Conservation (phyloP, 2,329 filamentous ascomycete species). For the Didymella keratinophila region DNA sequence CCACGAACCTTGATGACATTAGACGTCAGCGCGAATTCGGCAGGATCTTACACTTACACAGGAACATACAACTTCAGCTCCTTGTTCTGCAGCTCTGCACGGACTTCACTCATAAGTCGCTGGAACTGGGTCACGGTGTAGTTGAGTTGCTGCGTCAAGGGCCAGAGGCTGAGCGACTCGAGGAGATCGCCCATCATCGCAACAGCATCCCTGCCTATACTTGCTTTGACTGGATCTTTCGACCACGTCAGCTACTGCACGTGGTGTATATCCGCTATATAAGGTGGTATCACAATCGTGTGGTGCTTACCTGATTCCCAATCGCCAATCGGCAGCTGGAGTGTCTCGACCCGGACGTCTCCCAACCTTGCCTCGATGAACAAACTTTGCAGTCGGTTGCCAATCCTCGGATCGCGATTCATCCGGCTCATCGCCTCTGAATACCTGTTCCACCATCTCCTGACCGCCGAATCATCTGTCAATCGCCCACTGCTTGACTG, state of each 20-base stretch:
- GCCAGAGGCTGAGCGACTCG: constrained; percentile 49
- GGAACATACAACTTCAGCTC: constrained; percentile 48
- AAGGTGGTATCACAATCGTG: background rate
- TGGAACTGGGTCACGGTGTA: constrained; percentile 43
- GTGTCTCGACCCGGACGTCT: constrained; percentile 40
- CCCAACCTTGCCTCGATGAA: constrained; percentile 43
- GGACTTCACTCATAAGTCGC: constrained; percentile 39
- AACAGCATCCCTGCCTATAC: constrained; percentile 40
- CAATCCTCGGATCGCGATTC: constrained; percentile 47
- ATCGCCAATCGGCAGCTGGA: constrained; percentile 48
- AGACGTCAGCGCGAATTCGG: constrained; percentile 8
- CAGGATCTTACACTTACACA: constrained; percentile 36
- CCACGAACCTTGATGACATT: constrained; percentile 38
- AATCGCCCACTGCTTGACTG: constrained; percentile 87
- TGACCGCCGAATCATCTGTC: constrained; percentile 57
- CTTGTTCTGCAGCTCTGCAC: constrained; percentile 39
- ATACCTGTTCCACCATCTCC: constrained; percentile 49
- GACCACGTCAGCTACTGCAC: background rate
- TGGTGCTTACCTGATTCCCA: constrained; percentile 44
- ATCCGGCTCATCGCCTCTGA: constrained; percentile 44
- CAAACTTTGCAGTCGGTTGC: constrained; percentile 38
- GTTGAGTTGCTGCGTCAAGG: constrained; percentile 44
- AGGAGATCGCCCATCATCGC: constrained; percentile 46
- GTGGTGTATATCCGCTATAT: background rate
- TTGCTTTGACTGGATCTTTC: constrained; percentile 41